Evolutionary conservation across 106 monocot species (phyloP).

Genomic region (Alisma plantagoaquatica): DNA sequence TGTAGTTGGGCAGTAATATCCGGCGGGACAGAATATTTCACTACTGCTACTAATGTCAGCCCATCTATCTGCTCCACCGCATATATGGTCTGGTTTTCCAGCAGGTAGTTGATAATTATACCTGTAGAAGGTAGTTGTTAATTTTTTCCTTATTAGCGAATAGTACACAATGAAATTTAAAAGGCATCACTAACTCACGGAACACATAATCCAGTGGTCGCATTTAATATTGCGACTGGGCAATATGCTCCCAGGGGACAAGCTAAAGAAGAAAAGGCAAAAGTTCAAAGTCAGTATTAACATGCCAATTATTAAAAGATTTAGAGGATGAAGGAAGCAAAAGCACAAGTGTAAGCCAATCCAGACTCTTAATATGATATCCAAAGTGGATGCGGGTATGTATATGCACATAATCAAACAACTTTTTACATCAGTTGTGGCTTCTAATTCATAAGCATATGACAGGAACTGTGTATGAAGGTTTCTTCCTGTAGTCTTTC

Average conservation of each 20-base stretch:
- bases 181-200: slow-evolving; percentile 39
- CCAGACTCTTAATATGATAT: too few relatives aligned
- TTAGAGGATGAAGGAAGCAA: too few relatives aligned
- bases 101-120: slow-evolving; percentile 54
- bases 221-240: slow-evolving; percentile 36
- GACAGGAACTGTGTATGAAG: too few relatives aligned
- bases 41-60: slow-evolving; percentile 32
- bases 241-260: slow-evolving; percentile 64
- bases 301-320: too few relatives aligned
- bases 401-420: too few relatives aligned
- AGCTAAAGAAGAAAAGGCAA: too few relatives aligned
- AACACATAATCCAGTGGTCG: slow-evolving; percentile 46
- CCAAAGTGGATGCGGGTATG: too few relatives aligned
- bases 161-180: background rate
- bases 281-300: too few relatives aligned
- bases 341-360: too few relatives aligned
- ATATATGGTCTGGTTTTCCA: slow-evolving; percentile 30
- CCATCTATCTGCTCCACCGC: slow-evolving; percentile 63
- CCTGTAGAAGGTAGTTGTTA: slow-evolving; percentile 18
- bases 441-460: too few relatives aligned
- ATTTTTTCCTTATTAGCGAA: background rate
- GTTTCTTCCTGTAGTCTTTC: too few relatives aligned
- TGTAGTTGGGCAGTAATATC: slow-evolving; percentile 49
- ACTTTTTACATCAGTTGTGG: too few relatives aligned
- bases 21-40: slow-evolving; percentile 48